Base-by-base conservation (phyloP, 2,329 filamentous ascomycete species). In the Fusarium sp. region DNA sequence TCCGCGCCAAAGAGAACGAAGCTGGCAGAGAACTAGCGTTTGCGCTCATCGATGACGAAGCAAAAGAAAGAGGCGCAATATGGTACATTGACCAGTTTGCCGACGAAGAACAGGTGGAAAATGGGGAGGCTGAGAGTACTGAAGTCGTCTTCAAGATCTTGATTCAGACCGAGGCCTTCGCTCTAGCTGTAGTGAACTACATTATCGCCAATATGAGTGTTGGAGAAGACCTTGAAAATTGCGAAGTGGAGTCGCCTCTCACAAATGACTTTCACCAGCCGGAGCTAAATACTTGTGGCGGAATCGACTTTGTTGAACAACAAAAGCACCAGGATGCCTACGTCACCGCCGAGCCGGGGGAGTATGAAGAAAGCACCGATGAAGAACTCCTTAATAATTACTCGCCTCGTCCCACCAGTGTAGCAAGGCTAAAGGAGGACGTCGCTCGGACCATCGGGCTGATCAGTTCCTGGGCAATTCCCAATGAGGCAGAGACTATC, bases 71-170 rank as follows among this genome's bases (percentile, higher is more conserved):
- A 26, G 20, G 58, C 2, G 58, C 36, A 0, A 61, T 20, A 4
- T 63, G 60, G 58, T 57, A 63, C 11, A 34, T 63, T 4, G 58
- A 38, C 3, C 36, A 38, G 4, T 63, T 63, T 10, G 58, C 59
- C 0, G 10, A 12, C 2, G 7, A 63, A 44, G 31, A 57, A 0
- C 11, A 63, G 3, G 58, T 57, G 1, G 15, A 62, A 16, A 33
- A 57, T 0, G 36, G 28, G 4, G 5, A 11, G 12, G 57, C 49
- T 1, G 58, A 57, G 8, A 63, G 58, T 12, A 63, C 41, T 1
- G 42, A 63, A 2, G 49, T 63, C 5, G 31, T 63, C 9, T 8
- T 23, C 1, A 63, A 57, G 37, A 57, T 63, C 6, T 23, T 63
- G 5, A 44, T 28, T 4, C 33, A 57, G 16, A 62, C 60, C 0